Base-by-base conservation (phyloP, 306 rosid species). In the Inga leiocalycina region DNA sequence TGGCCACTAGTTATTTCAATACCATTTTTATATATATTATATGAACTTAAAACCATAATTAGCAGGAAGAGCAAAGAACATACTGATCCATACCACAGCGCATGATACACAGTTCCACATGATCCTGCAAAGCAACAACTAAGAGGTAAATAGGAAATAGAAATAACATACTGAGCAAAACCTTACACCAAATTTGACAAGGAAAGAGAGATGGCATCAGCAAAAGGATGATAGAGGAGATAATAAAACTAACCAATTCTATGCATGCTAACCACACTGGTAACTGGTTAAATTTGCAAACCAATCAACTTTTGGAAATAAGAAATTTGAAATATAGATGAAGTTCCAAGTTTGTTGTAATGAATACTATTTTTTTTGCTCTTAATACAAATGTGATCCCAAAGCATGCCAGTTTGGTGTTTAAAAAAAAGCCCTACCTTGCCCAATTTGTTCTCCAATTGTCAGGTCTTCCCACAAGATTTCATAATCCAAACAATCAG, bases 71-170 rank as follows among this genome's bases (percentile, higher is more conserved):
- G 97, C 79, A 82, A 81, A 85, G 91, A 84, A 92, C 98, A 85
- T 92, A 97, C 99, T 82, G 99, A 97, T 97, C 99, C 99, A 83
- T 90, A 91, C 99, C 99, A 97, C 97, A 94, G 90, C 66, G 91
- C 98, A 89, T 94, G 98, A 87, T 97, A 97, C 16, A 97, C 99
- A 84, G 97, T 94, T 90, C 99, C 99, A 84, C 98, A 94, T 76
- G 98, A 92, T 86, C 99, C 99, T 97, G 95, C 86, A 89, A 57
- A 88, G 90, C 81, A 88, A 57, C 71, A 85, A 35, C 54, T 79
- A 17, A 85, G 56, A 84, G 30, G 46, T 81, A 20, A 86, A 71
- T 34, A 67, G 83, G 79, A 57, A 61, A 74, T 19, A 56, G 75
- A 69, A 71, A 75, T 37, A n/a, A 77, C 74, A 84, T 87, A 83